Percentiles rank a stretch among this genome's conserved stretches.
These are phyloP conservation scores for Croton laevigatus DNA, from an alignment of 441 rosid species.

Conservation along the genomic window DNA sequence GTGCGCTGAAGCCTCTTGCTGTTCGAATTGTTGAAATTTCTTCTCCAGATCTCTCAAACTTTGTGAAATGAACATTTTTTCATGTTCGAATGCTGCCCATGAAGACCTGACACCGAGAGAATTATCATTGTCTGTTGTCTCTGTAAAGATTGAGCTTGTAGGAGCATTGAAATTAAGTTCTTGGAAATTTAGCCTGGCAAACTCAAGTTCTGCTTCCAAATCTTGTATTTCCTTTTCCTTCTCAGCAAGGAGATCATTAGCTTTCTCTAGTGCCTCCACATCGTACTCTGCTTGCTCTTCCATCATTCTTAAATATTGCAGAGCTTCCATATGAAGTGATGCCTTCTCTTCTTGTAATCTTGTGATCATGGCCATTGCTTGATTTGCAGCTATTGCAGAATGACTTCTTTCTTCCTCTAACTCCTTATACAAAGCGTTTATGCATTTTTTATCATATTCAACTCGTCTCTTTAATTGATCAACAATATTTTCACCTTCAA, in stretches of 20 bases:
- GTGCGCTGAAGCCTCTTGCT: constrained; percentile 9
- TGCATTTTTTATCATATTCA: constrained; percentile 50
- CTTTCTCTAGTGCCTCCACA: constrained; percentile 70
- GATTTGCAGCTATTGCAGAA: constrained; percentile 74
- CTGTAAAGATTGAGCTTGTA: constrained; percentile 8
- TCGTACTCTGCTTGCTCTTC: constrained; percentile 96
- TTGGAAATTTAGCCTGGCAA: constrained; percentile 31
- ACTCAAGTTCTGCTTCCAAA: constrained; percentile 71
- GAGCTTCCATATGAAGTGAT: constrained; percentile 79
- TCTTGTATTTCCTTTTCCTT: constrained; percentile 79
- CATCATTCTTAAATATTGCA: constrained; percentile 89
- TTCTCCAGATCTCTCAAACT: constrained; percentile 36
- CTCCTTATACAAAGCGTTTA: constrained; percentile 60
- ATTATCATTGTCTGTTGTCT: constrained; percentile 20
- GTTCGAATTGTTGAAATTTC: constrained; percentile 33
- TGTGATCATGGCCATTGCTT: constrained; percentile 97
- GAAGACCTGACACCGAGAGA: constrained; percentile 17
- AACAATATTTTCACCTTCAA: constrained; percentile 49
- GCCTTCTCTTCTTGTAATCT: constrained; percentile 94
- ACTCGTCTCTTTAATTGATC: constrained; percentile 67
- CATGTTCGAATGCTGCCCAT: constrained; percentile 34
- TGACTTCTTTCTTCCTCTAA: constrained; percentile 94
- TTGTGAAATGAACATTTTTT: constrained; percentile 33
- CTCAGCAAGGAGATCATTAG: constrained; percentile 67
- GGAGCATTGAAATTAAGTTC: constrained; percentile 14